A percentile compares a stretch with the other conserved stretches of the same genome.
These are phyloP conservation scores for Pseudocercospora cruenta DNA, from an alignment of 2,329 filamentous ascomycete species.

Conservation along the genomic window DNA sequence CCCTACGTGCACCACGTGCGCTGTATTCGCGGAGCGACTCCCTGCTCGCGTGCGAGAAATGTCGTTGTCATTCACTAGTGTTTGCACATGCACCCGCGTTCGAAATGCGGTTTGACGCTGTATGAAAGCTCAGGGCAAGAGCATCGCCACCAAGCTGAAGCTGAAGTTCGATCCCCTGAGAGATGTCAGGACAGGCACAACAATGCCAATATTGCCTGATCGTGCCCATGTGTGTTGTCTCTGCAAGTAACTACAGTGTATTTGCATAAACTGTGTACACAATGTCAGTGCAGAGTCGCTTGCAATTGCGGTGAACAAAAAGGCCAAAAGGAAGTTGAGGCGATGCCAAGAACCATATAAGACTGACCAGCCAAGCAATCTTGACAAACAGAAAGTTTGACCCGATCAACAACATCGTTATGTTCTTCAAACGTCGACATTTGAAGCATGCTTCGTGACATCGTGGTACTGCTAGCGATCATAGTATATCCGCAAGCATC, in stretches of 20 bases:
- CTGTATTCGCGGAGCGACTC: not conserved
- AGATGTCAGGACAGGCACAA: not conserved
- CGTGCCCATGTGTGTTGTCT: not conserved
- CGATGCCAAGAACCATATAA: not conserved
- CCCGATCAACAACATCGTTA: not conserved
- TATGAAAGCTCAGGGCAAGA: not conserved
- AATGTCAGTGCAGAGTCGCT: not conserved
- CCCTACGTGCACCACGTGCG: not conserved
- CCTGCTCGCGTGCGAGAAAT: not conserved
- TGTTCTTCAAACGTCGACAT: not conserved
- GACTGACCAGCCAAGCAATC: not conserved
- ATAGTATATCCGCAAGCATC: not conserved
- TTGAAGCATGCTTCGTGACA: not conserved
- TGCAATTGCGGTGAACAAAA: not conserved
- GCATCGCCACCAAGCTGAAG: not conserved
- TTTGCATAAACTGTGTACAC: not conserved
- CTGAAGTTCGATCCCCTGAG: not conserved
- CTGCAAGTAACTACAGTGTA: not conserved
- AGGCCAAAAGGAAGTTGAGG: not conserved
- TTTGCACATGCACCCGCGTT: not conserved
- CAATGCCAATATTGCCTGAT: not conserved
- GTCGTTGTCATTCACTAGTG: not conserved
- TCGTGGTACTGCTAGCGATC: not conserved
- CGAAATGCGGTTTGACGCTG: not conserved
- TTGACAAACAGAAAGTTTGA: not conserved